These are phyloP conservation scores for Wickerhamomyces strasburgensis DNA, from an alignment of 805 yeast genomes.

Conservation along the genomic window DNA sequence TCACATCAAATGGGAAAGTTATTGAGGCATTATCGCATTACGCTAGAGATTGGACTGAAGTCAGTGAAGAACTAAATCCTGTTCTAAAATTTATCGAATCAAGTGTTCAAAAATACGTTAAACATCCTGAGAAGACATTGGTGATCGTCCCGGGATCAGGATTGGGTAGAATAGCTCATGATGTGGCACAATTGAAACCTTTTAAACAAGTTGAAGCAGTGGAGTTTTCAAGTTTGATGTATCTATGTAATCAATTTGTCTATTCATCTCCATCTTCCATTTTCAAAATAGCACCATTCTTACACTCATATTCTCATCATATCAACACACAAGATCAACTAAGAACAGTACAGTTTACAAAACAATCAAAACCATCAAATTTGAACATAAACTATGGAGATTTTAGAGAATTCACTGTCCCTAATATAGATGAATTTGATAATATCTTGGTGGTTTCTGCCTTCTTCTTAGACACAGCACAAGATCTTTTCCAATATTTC, in stretches of 20 bases:
- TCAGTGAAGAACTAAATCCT: slow-evolving; percentile 48
- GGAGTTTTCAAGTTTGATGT: slow-evolving; percentile 76
- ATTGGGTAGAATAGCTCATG: slow-evolving; percentile 71
- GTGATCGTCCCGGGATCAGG: slow-evolving; percentile 88
- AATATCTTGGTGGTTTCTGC: slow-evolving; percentile 58
- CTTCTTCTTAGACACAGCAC: slow-evolving; percentile 91
- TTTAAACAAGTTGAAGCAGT: slow-evolving; percentile 58
- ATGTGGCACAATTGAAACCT: slow-evolving; percentile 36
- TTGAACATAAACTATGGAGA: slow-evolving; percentile 52
- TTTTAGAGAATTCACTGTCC: slow-evolving; percentile 48
- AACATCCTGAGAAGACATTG: slow-evolving; percentile 35
- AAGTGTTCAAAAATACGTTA: slow-evolving; percentile 34
- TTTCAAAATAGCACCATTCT: slow-evolving; percentile 39
- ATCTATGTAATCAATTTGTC: slow-evolving; percentile 56
- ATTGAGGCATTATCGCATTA: slow-evolving; percentile 71
- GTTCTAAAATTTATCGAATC: slow-evolving; percentile 45
- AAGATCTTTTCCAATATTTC: slow-evolving; percentile 71
- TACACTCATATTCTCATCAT: slow-evolving; percentile 71
- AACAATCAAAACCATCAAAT: slow-evolving; percentile 39
- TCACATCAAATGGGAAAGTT: slow-evolving; percentile 37
- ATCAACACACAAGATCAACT: slow-evolving; percentile 42
- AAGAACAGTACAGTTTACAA: slow-evolving; percentile 34
- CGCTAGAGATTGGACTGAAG: slow-evolving; percentile 69
- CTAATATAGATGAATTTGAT: slow-evolving; percentile 29
- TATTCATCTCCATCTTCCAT: slow-evolving; percentile 27